These are phyloP conservation scores for Nakaseomyces delphensis DNA, from an alignment of 1,139 yeast species.

Conservation along the genomic window DNA sequence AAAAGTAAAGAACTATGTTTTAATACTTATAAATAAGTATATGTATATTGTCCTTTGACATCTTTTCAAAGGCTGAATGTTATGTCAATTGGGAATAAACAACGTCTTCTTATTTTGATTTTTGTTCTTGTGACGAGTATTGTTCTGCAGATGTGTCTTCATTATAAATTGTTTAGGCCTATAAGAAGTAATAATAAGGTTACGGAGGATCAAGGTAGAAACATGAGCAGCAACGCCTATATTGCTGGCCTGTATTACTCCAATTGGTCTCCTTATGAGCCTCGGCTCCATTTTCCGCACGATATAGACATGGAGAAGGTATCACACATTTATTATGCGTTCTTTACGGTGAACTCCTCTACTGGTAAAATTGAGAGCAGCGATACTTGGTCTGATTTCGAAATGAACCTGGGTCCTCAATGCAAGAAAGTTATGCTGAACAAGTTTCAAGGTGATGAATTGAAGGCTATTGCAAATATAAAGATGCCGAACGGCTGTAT, in stretches of 20 bases:
- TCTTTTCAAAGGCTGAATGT: too few species aligned
- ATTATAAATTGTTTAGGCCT: slow-evolving; percentile 12
- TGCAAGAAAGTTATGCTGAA: neutral
- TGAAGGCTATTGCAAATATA: slow-evolving; percentile 4
- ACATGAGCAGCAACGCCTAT: slow-evolving; percentile 9
- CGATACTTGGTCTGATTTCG: slow-evolving; percentile 64
- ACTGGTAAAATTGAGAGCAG: slow-evolving; percentile 48
- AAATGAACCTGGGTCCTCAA: slow-evolving; percentile 32
- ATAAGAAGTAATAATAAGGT: slow-evolving; percentile 4
- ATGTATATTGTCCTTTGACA: too few species aligned
- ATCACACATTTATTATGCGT: slow-evolving; percentile 73
- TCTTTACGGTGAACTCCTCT: slow-evolving; percentile 47
- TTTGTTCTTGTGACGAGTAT: slow-evolving; percentile 2
- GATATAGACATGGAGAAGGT: slow-evolving; percentile 50
- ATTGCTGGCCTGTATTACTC: slow-evolving; percentile 39
- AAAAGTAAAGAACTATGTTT: too few species aligned
- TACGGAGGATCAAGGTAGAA: slow-evolving; percentile 7
- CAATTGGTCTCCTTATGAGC: slow-evolving; percentile 68
- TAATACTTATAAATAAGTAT: too few species aligned
- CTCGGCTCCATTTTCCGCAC: slow-evolving; percentile 51
- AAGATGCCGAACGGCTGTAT: slow-evolving; percentile 40
- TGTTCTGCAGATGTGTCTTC: slow-evolving; percentile 14
- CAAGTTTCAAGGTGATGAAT: neutral
- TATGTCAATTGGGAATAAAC: neutral
- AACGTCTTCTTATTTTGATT: neutral